A percentile compares a stretch with the other conserved stretches of the same genome.
These are phyloP conservation scores for Quercus berberidifolia DNA, from an alignment of 306 rosid genomes.

Conservation along the genomic window DNA sequence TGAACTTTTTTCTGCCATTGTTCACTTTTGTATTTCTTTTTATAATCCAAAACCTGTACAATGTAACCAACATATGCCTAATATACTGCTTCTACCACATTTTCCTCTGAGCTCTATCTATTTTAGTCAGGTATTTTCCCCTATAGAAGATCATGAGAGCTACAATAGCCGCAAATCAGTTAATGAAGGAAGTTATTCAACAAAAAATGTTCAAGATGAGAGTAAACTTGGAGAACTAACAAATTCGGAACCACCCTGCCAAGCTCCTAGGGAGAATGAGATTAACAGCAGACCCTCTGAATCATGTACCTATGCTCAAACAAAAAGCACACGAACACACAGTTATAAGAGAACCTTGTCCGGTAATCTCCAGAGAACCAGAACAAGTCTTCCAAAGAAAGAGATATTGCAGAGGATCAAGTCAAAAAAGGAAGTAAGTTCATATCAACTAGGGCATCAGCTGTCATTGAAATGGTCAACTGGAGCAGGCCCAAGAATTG, in stretches of 20 bases:
- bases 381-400: neutral
- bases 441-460: conserved; percentile 14
- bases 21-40: too few relatives aligned
- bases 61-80: too few relatives aligned
- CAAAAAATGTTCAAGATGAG: too few relatives aligned
- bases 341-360: conserved; percentile 10
- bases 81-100: too few relatives aligned
- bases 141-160: too few relatives aligned
- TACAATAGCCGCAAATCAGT: too few relatives aligned
- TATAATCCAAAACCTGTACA: too few relatives aligned
- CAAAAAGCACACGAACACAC: neutral
- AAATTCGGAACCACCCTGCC: neutral
- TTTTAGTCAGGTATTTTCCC: conserved; percentile 15
- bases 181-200: too few relatives aligned
- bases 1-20: too few relatives aligned
- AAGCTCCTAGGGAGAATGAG: neutral
- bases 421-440: conserved; percentile 18
- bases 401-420: conserved; percentile 24
- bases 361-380: neutral
- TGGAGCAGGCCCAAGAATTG: conserved; percentile 27
- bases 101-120: neutral
- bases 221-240: neutral
- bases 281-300: neutral
- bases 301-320: neutral
- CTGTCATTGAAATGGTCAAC: conserved; percentile 20